phyloP scores from a whole-genome alignment of 2,329 filamentous ascomycete species.

The Didymella pinodella region DNA sequence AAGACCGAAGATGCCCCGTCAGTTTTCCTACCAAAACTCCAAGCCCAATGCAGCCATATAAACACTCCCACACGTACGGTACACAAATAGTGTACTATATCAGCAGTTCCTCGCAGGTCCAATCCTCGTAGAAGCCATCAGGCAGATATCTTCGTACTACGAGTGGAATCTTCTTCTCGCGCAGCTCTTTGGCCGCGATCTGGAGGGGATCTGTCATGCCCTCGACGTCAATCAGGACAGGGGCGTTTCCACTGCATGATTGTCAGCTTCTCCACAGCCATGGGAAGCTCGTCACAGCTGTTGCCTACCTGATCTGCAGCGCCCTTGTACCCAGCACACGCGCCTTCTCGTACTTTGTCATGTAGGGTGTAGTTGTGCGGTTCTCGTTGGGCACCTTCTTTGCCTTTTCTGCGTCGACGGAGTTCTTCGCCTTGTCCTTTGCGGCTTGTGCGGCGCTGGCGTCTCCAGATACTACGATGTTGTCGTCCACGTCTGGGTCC shows the following conservation, averaged over 20 bases:
- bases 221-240: conserved; percentile 93
- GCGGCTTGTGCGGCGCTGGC: conserved; percentile 58
- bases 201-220: conserved; percentile 97
- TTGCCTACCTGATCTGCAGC: conserved; percentile 86
- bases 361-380: conserved; percentile 93
- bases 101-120: conserved; percentile 96
- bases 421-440: conserved; percentile 58
- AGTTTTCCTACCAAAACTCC: conserved; percentile 44
- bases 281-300: no score
- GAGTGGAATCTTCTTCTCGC: conserved; percentile 97
- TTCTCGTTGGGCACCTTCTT: conserved; percentile 92
- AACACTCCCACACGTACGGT: conserved; percentile 7
- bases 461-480: conserved; percentile 60
- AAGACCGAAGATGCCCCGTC: conserved; percentile 44
- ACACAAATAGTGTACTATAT: conserved; percentile 32
- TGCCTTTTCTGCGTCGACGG: conserved; percentile 67
- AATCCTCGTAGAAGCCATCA: conserved; percentile 99
- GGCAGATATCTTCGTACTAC: conserved; percentile 95
- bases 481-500: conserved; percentile 50
- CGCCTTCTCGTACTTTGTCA: conserved; percentile 99
- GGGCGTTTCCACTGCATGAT: conserved; percentile 84
- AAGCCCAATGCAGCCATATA: conserved; percentile 44
- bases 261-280: conserved; percentile 25
- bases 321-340: conserved; percentile 92
- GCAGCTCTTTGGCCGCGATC: conserved; percentile 96